phyloP scores from a whole-genome alignment of 208 protist genomes.

The Phytomonas sp. region DNA sequence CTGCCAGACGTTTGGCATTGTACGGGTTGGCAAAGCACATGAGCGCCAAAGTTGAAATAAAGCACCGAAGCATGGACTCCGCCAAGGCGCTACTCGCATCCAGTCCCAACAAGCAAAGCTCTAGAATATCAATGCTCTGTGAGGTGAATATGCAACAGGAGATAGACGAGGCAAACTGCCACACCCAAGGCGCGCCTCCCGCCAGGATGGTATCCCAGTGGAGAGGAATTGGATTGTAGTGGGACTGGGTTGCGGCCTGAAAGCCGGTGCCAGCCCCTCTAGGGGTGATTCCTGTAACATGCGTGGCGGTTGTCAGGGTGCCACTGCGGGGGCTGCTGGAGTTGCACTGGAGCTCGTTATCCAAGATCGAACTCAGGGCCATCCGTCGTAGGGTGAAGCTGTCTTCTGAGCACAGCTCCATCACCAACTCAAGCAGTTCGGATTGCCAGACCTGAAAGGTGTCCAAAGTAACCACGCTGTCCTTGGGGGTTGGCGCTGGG shows the following conservation, averaged over 20 bases:
- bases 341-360: neutral
- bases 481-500: slow-evolving; percentile 21
- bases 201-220: slow-evolving; percentile 63
- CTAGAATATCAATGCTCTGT: slow-evolving; percentile 29
- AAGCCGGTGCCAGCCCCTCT: neutral
- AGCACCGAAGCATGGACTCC: slow-evolving; percentile 58
- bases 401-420: slow-evolving; percentile 57
- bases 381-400: slow-evolving; percentile 54
- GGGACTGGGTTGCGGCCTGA: slow-evolving; percentile 1
- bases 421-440: slow-evolving; percentile 50
- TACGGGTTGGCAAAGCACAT: slow-evolving; percentile 59
- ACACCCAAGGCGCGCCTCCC: slow-evolving; percentile 32
- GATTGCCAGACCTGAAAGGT: slow-evolving; percentile 38
- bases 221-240: slow-evolving; percentile 48
- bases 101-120: slow-evolving; percentile 39
- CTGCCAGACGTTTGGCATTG: slow-evolving; percentile 41
- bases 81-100: slow-evolving; percentile 33
- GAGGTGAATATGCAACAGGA: slow-evolving; percentile 37
- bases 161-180: slow-evolving; percentile 54
- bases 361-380: neutral
- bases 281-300: neutral
- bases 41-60: slow-evolving; percentile 54
- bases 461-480: slow-evolving; percentile 26
- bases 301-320: neutral
- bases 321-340: neutral